Percentiles rank a stretch among this genome's conserved stretches.
Conservation (phyloP, 2,329 filamentous ascomycete genomes). For the Epichloe hybrida region DNA sequence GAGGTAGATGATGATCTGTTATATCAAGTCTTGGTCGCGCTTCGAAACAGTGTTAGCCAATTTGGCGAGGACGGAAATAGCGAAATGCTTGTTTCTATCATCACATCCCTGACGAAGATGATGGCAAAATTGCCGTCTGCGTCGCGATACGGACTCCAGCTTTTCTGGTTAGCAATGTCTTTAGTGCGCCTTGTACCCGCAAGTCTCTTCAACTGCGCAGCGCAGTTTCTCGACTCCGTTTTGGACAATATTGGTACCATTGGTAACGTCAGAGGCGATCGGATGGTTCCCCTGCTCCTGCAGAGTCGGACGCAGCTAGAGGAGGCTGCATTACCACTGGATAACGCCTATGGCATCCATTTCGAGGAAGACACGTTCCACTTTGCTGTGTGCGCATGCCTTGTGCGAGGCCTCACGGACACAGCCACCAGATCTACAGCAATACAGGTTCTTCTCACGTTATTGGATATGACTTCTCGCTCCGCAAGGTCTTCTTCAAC, state of each 20-base stretch:
- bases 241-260: slow-evolving; percentile 49
- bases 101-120: slow-evolving; percentile 56
- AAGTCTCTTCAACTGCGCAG: slow-evolving; percentile 51
- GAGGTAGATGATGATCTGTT: slow-evolving; percentile 59
- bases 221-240: slow-evolving; percentile 50
- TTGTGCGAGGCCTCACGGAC: slow-evolving; percentile 51
- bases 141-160: slow-evolving; percentile 53
- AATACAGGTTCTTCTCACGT: slow-evolving; percentile 47
- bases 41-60: slow-evolving; percentile 50
- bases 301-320: slow-evolving; percentile 48
- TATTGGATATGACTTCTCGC: slow-evolving; percentile 31
- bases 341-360: slow-evolving; percentile 52
- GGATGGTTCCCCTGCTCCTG: slow-evolving; percentile 45
- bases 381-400: slow-evolving; percentile 50
- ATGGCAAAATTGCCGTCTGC: slow-evolving; percentile 53
- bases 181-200: slow-evolving; percentile 50
- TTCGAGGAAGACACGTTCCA: slow-evolving; percentile 54
- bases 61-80: slow-evolving; percentile 51
- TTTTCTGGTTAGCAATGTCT: slow-evolving; percentile 59
- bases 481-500: background rate
- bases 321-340: slow-evolving; percentile 46
- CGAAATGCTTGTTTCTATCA: slow-evolving; percentile 56
- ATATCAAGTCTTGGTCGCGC: slow-evolving; percentile 56
- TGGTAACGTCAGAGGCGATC: slow-evolving; percentile 43
- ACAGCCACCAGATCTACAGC: slow-evolving; percentile 44